Evolutionary conservation across 371 early-diverging fungal species (phyloP).

Genomic region (Apophysomyces ossiformis): DNA sequence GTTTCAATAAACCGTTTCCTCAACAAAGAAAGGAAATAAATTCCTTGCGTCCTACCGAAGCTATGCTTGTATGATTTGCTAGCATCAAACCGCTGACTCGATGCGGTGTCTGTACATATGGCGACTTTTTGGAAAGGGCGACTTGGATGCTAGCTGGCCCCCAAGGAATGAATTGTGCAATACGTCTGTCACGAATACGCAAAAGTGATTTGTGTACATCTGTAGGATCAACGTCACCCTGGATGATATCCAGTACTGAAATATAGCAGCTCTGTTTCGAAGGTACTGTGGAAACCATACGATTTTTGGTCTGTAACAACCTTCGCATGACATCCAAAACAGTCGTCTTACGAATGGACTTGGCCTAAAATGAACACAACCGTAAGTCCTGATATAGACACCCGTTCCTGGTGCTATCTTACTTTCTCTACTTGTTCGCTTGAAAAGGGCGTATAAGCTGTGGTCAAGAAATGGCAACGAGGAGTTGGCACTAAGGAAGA

Average conservation of each 20-base stretch:
- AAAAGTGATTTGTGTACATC: slow-evolving; percentile 98
- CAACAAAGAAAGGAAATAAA: neutral
- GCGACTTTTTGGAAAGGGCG: slow-evolving; percentile 90
- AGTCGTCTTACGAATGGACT: slow-evolving; percentile 93
- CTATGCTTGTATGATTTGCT: slow-evolving; percentile 97
- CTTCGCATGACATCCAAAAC: slow-evolving; percentile 98
- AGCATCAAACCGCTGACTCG: slow-evolving; percentile 98
- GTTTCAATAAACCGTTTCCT: neutral
- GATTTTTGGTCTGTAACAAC: slow-evolving; percentile 94
- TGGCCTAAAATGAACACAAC: slow-evolving; percentile 53
- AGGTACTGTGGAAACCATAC: slow-evolving; percentile 92
- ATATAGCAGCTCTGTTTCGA: slow-evolving; percentile 95
- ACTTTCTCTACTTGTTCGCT: slow-evolving; percentile 92
- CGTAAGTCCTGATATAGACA: slow-evolving; percentile 3
- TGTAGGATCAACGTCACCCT: slow-evolving; percentile 97
- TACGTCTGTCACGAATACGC: slow-evolving; percentile 91
- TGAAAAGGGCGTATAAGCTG: slow-evolving; percentile 99
- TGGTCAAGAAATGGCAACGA: slow-evolving; percentile 96
- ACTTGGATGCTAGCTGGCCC: slow-evolving; percentile 99
- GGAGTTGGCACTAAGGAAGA: slow-evolving; percentile 96
- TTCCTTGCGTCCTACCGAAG: slow-evolving; percentile 60
- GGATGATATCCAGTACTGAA: slow-evolving; percentile 95
- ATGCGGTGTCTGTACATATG: slow-evolving; percentile 90
- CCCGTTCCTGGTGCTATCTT: slow-evolving; percentile 10
- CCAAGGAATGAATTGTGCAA: slow-evolving; percentile 99